phyloP scores from a whole-genome alignment of 768 basidiomycete species.

The Fomitopsis pulvina region DNA sequence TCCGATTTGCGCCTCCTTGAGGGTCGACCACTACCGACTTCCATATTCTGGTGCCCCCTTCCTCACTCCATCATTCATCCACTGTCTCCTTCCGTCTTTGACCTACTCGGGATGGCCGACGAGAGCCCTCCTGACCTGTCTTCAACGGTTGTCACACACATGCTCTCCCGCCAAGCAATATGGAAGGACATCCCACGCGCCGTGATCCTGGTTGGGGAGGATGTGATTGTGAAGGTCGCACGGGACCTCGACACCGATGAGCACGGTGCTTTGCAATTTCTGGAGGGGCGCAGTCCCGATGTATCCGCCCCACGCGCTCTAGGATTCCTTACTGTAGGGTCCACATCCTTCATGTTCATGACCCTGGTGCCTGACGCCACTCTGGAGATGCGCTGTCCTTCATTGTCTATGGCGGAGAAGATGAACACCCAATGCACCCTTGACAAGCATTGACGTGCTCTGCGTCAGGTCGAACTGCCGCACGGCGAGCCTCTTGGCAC shows the following conservation, averaged over 20 bases:
- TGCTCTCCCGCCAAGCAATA: not conserved
- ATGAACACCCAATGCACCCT: slow-evolving; percentile 1
- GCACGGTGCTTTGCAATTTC: slow-evolving; percentile 6
- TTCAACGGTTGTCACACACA: not conserved
- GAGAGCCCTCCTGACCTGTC: not conserved
- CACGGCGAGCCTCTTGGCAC: slow-evolving; percentile 7
- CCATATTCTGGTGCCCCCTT: not conserved
- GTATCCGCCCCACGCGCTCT: slow-evolving; percentile 3
- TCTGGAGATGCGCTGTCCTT: slow-evolving; percentile 12
- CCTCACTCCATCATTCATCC: slow-evolving; percentile 1
- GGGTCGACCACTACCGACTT: too few relatives aligned
- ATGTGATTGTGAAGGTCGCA: slow-evolving; percentile 9
- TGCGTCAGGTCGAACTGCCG: slow-evolving; percentile 3
- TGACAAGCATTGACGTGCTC: not conserved
- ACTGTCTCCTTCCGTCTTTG: not conserved
- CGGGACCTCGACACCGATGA: slow-evolving; percentile 11
- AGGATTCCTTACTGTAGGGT: not conserved
- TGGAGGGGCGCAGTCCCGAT: slow-evolving; percentile 1
- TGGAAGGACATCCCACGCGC: slow-evolving; percentile 5
- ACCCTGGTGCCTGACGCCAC: slow-evolving; percentile 11
- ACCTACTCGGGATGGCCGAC: not conserved
- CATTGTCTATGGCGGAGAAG: slow-evolving; percentile 6
- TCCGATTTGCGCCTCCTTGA: not conserved
- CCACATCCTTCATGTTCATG: slow-evolving; percentile 10
- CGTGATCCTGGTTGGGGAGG: slow-evolving; percentile 9